phyloP scores from a whole-genome alignment of 2,329 filamentous ascomycete species.

The Trichoderma polysporum region DNA sequence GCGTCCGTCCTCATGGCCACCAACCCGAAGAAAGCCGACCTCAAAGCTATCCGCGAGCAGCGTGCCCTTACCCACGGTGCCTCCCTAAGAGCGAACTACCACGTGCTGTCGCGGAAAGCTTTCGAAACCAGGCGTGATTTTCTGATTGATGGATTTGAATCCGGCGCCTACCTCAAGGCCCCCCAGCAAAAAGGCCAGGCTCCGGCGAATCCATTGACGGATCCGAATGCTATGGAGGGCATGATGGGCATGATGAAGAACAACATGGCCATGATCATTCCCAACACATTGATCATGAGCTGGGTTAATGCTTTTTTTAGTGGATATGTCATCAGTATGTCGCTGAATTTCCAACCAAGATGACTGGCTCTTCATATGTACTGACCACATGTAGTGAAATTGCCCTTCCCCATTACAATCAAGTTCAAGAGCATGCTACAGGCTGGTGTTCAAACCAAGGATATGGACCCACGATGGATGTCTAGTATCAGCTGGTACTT shows the following conservation, averaged over 20 bases:
- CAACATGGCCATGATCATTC: slow-evolving; percentile 99
- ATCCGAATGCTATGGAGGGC: slow-evolving; percentile 95
- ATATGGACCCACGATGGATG: slow-evolving; percentile 98
- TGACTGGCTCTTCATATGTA: not conserved
- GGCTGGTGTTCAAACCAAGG: slow-evolving; percentile 90
- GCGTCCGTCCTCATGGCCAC: slow-evolving; percentile 86
- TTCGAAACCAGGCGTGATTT: slow-evolving; percentile 81
- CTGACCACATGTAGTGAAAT: slow-evolving; percentile 65
- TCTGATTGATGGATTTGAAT: slow-evolving; percentile 78
- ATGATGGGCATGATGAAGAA: slow-evolving; percentile 99
- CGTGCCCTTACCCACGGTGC: slow-evolving; percentile 80
- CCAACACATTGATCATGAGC: slow-evolving; percentile 98
- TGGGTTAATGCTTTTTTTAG: slow-evolving; percentile 99
- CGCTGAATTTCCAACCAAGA: not conserved
- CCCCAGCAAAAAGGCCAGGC: slow-evolving; percentile 83
- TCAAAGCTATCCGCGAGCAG: slow-evolving; percentile 79
- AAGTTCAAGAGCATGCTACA: slow-evolving; percentile 99
- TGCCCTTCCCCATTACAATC: slow-evolving; percentile 95
- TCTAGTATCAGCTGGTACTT: slow-evolving; percentile 99
- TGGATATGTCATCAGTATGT: slow-evolving; percentile 89
- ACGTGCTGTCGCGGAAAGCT: slow-evolving; percentile 72
- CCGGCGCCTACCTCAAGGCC: slow-evolving; percentile 84
- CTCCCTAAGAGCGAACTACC: slow-evolving; percentile 78
- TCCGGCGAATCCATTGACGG: slow-evolving; percentile 88
- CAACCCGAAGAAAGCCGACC: slow-evolving; percentile 77